Base-by-base conservation (phyloP, 805 yeast species). In the Candida railenensis region DNA sequence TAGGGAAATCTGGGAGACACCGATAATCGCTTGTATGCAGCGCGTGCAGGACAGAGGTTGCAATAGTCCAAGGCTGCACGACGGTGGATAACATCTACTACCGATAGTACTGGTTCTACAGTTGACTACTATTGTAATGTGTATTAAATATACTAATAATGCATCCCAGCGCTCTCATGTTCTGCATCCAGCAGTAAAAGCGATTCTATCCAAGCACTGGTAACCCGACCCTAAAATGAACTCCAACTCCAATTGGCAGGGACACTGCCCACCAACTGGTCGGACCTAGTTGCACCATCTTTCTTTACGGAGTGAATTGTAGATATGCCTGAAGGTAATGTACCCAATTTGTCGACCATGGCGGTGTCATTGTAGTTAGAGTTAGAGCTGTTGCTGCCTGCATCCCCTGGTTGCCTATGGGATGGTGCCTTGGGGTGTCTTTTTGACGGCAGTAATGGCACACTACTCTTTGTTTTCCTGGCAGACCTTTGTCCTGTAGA, bases 201-300 rank as follows among this genome's bases (percentile, higher is more conserved):
- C n/a, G n/a, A n/a, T n/a, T n/a, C n/a, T n/a, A n/a, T n/a, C n/a
- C n/a, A n/a, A n/a, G n/a, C n/a, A n/a, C n/a, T n/a, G n/a, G n/a
- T n/a, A n/a, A n/a, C n/a, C n/a, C n/a, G 38, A n/a, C 43, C 16
- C 45, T 67, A 84, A 55, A 84, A 84, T 16, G 89, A 83, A 50
- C 87, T 81, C 91, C 91, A 85, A 55, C 80, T 81, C 90, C 90
- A 85, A 59, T 85, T 87, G 15, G 85, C 88, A 12, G 89, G 89
- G 8, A 84, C 75, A 36, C 72, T 65, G n/a, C 76, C 77, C 19
- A 62, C 76, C 37, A 62, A 42, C 45, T 62, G 71, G 16, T 67
- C 81, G 37, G 69, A 68, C 2, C 78, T 80, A n/a, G n/a, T n/a
- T 12, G 28, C 11, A 11, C 25, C 43, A 8, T 40, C 43, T 20